These are phyloP conservation scores for Jatropha podagrica DNA, from an alignment of 441 rosid species.

Conservation along the genomic window DNA sequence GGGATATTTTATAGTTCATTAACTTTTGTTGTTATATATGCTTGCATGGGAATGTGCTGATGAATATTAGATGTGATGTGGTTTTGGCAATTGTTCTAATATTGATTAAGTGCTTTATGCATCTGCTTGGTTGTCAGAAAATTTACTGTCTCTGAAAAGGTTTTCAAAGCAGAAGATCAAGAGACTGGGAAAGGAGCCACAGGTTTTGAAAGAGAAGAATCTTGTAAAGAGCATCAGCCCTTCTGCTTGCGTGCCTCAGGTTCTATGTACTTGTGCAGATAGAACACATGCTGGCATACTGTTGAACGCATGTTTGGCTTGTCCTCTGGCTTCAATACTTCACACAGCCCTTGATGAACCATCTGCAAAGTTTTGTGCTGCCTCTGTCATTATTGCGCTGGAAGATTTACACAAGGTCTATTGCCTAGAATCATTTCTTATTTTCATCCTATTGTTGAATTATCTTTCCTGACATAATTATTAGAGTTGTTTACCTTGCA, in stretches of 20 bases:
- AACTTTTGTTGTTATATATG: not conserved
- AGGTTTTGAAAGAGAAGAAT: constrained; percentile 80
- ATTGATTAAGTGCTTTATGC: constrained; percentile 24
- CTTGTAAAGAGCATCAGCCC: constrained; percentile 59
- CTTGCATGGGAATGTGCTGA: constrained; percentile 10
- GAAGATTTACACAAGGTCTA: constrained; percentile 80
- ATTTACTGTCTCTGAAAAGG: constrained; percentile 76
- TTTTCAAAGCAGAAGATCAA: constrained; percentile 79
- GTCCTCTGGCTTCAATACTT: constrained; percentile 84
- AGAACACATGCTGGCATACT: constrained; percentile 65
- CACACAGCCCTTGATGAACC: constrained; percentile 70
- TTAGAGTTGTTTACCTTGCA: not conserved
- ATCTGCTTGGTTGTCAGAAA: constrained; percentile 44
- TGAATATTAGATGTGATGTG: constrained; percentile 11
- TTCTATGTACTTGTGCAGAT: constrained; percentile 74
- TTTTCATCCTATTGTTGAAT: constrained; percentile 14
- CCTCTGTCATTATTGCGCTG: constrained; percentile 69
- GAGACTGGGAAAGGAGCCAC: constrained; percentile 79
- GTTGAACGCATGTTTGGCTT: constrained; percentile 69
- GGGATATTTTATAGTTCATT: too few relatives aligned
- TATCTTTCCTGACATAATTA: not conserved
- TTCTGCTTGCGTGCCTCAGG: constrained; percentile 67
- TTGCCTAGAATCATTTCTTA: constrained; percentile 16
- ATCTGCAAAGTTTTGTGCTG: constrained; percentile 74
- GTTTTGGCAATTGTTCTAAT: not conserved